Evolutionary conservation across 2,329 filamentous ascomycete species (phyloP).

Genomic region (Teratosphaeriaceae sp.): DNA sequence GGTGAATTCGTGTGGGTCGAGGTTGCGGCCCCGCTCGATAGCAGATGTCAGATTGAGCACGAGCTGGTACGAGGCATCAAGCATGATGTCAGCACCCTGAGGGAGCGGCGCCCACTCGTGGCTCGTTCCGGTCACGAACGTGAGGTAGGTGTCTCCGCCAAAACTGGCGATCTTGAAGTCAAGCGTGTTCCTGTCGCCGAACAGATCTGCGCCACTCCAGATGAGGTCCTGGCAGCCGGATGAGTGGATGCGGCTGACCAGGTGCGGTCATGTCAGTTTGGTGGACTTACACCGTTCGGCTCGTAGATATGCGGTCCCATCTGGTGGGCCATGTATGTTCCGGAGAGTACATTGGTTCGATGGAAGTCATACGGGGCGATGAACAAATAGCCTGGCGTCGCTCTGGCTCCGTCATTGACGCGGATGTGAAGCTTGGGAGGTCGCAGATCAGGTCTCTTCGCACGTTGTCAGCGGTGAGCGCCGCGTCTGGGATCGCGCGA

Average conservation of each 20-base stretch:
- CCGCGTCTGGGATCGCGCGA: too few relatives aligned
- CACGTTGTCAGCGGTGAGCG: too few relatives aligned
- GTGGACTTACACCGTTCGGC: background rate
- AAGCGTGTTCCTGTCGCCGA: conserved; percentile 11
- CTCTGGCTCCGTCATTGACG: too few relatives aligned
- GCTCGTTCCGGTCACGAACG: conserved; percentile 6
- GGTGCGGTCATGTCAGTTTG: background rate
- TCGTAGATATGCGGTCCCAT: background rate
- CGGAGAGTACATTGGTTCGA: background rate
- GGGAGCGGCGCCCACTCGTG: background rate
- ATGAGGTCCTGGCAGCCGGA: conserved; percentile 10
- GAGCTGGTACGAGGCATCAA: too few relatives aligned
- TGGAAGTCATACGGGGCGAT: background rate
- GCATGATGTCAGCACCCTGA: background rate
- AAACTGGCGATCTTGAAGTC: conserved; percentile 11
- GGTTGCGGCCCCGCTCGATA: too few relatives aligned
- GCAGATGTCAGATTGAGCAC: too few relatives aligned
- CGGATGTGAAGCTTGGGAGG: too few relatives aligned
- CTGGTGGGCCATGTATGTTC: background rate
- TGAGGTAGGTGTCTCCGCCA: conserved; percentile 6
- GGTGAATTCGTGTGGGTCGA: too few relatives aligned
- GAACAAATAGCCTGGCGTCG: background rate
- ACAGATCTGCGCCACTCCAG: conserved; percentile 13
- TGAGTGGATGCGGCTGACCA: too few relatives aligned
- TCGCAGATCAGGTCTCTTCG: too few relatives aligned